phyloP scores from a whole-genome alignment of 208 protist species.

The Leishmania tropica region DNA sequence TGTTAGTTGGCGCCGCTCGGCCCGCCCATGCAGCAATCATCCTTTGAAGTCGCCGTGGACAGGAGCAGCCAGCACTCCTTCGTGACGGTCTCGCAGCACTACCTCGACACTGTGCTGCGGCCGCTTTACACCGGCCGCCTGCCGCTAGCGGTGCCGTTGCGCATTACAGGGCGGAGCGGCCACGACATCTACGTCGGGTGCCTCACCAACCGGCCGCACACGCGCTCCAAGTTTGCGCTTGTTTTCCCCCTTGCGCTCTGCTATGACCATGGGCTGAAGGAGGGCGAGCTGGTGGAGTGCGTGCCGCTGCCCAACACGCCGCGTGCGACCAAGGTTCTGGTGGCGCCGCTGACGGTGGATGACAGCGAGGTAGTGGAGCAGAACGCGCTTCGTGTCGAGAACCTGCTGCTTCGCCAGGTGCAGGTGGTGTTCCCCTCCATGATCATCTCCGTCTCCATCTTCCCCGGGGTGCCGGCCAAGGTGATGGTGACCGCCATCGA shows the following conservation, averaged over 20 bases:
- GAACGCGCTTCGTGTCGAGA: constrained; percentile 86
- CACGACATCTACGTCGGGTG: constrained; percentile 69
- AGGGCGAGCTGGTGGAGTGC: constrained; percentile 65
- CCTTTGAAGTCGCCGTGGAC: constrained; percentile 67
- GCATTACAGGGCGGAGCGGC: constrained; percentile 48
- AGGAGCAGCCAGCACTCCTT: constrained; percentile 64
- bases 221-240: constrained; percentile 54
- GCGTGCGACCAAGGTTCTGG: constrained; percentile 74
- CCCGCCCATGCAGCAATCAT: constrained; percentile 29
- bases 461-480: constrained; percentile 66
- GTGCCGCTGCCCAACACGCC: constrained; percentile 41
- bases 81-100: constrained; percentile 60
- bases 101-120: constrained; percentile 42
- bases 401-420: constrained; percentile 79
- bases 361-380: constrained; percentile 94
- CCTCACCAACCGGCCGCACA: constrained; percentile 54
- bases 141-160: constrained; percentile 61
- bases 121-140: constrained; percentile 52
- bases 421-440: constrained; percentile 84
- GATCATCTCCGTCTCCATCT: constrained; percentile 69
- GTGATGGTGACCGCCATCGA: constrained; percentile 71
- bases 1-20: neutral
- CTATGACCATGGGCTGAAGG: constrained; percentile 50
- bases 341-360: constrained; percentile 82
- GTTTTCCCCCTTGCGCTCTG: constrained; percentile 58